These are phyloP conservation scores for Mycena chlorophos DNA, from an alignment of 768 basidiomycete genomes.

Conservation along the genomic window DNA sequence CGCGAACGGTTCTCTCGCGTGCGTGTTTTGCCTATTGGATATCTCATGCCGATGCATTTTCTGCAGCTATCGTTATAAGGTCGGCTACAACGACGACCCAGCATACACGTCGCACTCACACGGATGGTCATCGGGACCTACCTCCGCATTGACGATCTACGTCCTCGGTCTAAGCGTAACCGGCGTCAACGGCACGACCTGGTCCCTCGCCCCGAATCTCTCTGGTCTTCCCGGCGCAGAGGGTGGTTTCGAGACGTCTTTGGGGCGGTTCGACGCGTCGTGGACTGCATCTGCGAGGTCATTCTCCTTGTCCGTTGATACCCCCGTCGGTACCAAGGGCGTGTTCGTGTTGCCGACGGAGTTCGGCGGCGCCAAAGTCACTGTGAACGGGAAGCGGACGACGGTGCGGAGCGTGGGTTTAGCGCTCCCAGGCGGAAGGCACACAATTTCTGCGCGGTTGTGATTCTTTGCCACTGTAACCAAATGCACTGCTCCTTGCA, in stretches of 20 bases:
- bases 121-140: conserved; percentile 61
- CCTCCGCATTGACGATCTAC: conserved; percentile 57
- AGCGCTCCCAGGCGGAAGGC: conserved; percentile 1
- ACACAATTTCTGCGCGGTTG: no score
- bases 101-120: conserved; percentile 62
- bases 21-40: conserved; percentile 14
- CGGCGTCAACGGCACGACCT: conserved; percentile 46
- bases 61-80: conserved; percentile 49
- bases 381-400: conserved; percentile 20
- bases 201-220: conserved; percentile 49
- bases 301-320: conserved; percentile 27
- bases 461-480: no score
- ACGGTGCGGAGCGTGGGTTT: not conserved
- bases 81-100: conserved; percentile 57
- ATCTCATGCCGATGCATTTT: not conserved
- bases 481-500: no score
- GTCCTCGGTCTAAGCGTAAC: conserved; percentile 55
- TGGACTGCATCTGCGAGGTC: conserved; percentile 36
- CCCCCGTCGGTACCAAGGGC: conserved; percentile 35
- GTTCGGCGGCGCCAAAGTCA: conserved; percentile 12
- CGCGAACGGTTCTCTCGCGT: conserved; percentile 56
- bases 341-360: conserved; percentile 28
- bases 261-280: conserved; percentile 51
- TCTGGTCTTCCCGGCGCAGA: conserved; percentile 40
- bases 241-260: conserved; percentile 53